Percentiles rank a stretch among this genome's conserved stretches.
phyloP scores from a whole-genome alignment of 768 basidiomycete genomes.

The Polyporus arcularius region DNA sequence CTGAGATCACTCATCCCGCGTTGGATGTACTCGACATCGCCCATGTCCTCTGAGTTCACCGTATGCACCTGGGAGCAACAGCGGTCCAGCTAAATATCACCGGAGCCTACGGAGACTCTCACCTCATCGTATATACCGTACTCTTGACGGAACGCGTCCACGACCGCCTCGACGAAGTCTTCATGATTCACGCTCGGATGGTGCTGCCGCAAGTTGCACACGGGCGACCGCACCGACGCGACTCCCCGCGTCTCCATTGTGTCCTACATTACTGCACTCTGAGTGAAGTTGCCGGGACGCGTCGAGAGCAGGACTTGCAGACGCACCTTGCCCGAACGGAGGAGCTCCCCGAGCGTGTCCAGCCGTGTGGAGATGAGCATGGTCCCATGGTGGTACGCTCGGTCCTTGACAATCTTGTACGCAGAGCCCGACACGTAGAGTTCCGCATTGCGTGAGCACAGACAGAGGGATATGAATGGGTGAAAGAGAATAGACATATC shows the following conservation, averaged over 20 bases:
- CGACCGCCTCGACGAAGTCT: slow-evolving; percentile 67
- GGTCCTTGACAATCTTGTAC: slow-evolving; percentile 88
- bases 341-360: slow-evolving; percentile 66
- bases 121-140: slow-evolving; percentile 47
- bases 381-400: slow-evolving; percentile 97
- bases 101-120: background rate
- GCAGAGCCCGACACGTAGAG: slow-evolving; percentile 93
- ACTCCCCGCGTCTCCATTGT: slow-evolving; percentile 85
- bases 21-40: slow-evolving; percentile 58
- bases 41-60: slow-evolving; percentile 47
- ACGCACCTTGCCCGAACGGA: slow-evolving; percentile 66
- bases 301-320: background rate
- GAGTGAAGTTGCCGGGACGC: slow-evolving; percentile 4
- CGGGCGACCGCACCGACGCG: slow-evolving; percentile 89
- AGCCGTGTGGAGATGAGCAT: slow-evolving; percentile 92
- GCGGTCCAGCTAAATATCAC: too few relatives aligned
- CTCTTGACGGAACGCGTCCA: slow-evolving; percentile 63
- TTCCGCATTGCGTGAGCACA: slow-evolving; percentile 8
- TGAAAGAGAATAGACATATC: slow-evolving; percentile 58
- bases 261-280: slow-evolving; percentile 46
- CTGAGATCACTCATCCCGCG: slow-evolving; percentile 73
- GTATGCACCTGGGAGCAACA: slow-evolving; percentile 18
- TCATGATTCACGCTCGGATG: slow-evolving; percentile 60
- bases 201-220: slow-evolving; percentile 74
- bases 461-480: background rate